Evolutionary conservation across 257 asterid species (phyloP), one percentile per base, ranked within the genome.

Genomic region (Forsythia viridissima): DNA sequence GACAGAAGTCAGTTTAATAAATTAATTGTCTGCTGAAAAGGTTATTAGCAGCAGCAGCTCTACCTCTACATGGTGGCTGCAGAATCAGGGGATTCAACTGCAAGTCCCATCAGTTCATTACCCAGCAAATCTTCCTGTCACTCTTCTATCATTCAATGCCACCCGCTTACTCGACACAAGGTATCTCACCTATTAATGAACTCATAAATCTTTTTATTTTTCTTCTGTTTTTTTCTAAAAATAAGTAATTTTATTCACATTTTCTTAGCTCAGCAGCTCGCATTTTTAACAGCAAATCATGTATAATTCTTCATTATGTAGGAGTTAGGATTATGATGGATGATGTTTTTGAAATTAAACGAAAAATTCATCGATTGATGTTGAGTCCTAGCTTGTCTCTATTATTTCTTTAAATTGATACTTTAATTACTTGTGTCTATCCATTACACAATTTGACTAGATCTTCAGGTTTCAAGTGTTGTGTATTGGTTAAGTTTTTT

Each of bases 11-110:
- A 30, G 70, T 9, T 59, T n/a, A 61, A 61, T 63, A 24, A 24
- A 63, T 63, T 21, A 30, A 39, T 63, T 63, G 70, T 59, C 70
- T 24, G 70, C 39, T 63, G 40, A 63, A 63, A 63, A 63, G 70
- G 70, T 40, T 63, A 24, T 36, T 4, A 16, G 20, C 21, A 6
- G 30, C 67, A 57, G 11, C 57, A 12, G 57, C 57, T 48, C 57
- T 48, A 44, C 51, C 1, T 57, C 36, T 20, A 63, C 40, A 63
- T 63, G 40, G 70, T 63, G 69, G 70, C 70, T 63, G 70, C 70
- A 63, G 70, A 63, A 63, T 63, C 24, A 63, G 39, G 39, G 24
- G 70, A 63, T 21, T 16, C 39, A 63, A 24, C 39, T 63, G 40
- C 70, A 63, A 63, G 70, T 63, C 70, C 40, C n/a, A 63, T 63